Evolutionary conservation across 345 rosid species (phyloP).

Genomic region (Salix viminalis): DNA sequence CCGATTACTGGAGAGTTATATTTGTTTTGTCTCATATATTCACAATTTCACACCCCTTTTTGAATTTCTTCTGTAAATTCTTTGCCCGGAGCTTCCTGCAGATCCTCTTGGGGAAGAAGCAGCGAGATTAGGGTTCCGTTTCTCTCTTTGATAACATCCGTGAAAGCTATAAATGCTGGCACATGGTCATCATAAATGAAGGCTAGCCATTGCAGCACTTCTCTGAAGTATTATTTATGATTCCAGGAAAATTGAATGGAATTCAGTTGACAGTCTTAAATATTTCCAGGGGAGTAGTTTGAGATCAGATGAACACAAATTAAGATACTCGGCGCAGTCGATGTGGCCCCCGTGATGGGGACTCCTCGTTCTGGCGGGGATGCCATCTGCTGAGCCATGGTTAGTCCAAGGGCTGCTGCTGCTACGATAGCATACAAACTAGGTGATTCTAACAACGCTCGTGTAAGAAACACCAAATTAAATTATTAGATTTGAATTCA

Average conservation of each 20-base stretch:
- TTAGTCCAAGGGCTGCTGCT: background rate
- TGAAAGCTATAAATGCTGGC: constrained; percentile 20
- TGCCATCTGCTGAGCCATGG: constrained; percentile 12
- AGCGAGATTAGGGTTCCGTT: constrained; percentile 7
- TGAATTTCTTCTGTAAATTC: constrained; percentile 13
- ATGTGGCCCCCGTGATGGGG: constrained; percentile 31
- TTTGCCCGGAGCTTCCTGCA: background rate
- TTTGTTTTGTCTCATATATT: constrained; percentile 10
- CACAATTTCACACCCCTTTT: background rate
- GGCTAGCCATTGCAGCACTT: constrained; percentile 6
- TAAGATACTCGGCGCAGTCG: constrained; percentile 26
- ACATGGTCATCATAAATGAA: constrained; percentile 46
- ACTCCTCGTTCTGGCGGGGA: constrained; percentile 31
- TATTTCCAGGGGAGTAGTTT: constrained; percentile 29
- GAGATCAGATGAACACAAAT: constrained; percentile 27
- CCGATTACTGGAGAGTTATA: background rate
- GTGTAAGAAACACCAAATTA: background rate
- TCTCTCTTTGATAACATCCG: constrained; percentile 14
- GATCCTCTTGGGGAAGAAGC: constrained; percentile 10
- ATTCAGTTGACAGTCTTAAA: constrained; percentile 25
- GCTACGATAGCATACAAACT: too few relatives aligned
- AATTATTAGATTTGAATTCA: background rate
- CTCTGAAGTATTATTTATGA: constrained; percentile 3
- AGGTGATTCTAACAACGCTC: background rate
- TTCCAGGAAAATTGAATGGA: constrained; percentile 20